Evolutionary conservation across 306 rosid genomes (phyloP).

Genomic region (Phaseolus lunatus): DNA sequence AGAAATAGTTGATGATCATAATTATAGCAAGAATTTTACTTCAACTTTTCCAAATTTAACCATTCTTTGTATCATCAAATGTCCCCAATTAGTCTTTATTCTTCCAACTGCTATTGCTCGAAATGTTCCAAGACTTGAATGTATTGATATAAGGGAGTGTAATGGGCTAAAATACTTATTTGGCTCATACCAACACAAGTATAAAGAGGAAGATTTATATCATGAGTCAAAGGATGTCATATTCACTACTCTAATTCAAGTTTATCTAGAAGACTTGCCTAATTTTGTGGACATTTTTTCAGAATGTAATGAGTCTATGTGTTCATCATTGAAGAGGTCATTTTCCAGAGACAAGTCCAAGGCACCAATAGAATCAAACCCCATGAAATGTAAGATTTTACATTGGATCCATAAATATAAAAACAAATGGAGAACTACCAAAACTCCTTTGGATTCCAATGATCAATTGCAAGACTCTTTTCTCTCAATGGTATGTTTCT

Average conservation of each 20-base stretch:
- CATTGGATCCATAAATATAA: not conserved
- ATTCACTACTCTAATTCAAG: not conserved
- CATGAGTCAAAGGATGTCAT: not conserved
- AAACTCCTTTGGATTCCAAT: not conserved
- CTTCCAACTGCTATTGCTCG: not conserved
- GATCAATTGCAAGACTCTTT: not conserved
- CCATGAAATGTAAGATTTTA: not conserved
- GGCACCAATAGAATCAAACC: not conserved
- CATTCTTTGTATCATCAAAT: too few relatives aligned
- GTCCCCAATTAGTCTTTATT: not conserved
- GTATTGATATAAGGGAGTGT: rapidly evolving
- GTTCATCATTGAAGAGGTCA: not conserved
- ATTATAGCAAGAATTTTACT: too few relatives aligned
- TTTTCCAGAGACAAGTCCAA: not conserved
- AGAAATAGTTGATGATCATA: too few relatives aligned
- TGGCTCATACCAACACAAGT: not conserved
- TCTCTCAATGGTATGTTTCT: not conserved
- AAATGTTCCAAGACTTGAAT: not conserved
- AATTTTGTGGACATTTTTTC: not conserved
- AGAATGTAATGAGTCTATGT: not conserved
- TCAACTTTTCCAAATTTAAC: too few relatives aligned
- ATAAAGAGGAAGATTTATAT: not conserved
- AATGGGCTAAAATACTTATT: not conserved
- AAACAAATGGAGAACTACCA: not conserved
- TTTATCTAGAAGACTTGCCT: not conserved